A percentile compares a stretch with the other conserved stretches of the same genome.
Evolutionary conservation across 2,329 filamentous ascomycete genomes (phyloP).

Genomic region (Aureobasidium zeae): DNA sequence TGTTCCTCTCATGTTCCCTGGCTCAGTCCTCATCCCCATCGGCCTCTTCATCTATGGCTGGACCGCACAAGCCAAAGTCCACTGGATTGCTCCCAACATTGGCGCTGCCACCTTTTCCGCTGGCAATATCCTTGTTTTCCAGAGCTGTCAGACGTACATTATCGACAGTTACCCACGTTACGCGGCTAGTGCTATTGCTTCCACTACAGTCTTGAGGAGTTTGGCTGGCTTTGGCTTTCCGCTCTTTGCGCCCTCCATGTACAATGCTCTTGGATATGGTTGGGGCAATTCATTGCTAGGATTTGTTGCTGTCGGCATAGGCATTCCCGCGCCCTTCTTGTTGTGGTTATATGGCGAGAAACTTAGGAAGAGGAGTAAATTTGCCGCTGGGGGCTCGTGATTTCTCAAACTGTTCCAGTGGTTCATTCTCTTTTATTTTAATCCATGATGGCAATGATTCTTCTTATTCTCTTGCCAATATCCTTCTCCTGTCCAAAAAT

Average conservation of each 20-base stretch:
- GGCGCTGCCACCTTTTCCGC: conserved; percentile 47
- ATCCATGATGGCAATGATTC: too few relatives aligned
- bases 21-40: conserved; percentile 44
- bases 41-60: conserved; percentile 52
- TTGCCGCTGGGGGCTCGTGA: conserved; percentile 9
- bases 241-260: conserved; percentile 49
- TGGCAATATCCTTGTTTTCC: conserved; percentile 49
- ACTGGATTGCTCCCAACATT: conserved; percentile 54
- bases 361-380: conserved; percentile 22
- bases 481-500: too few relatives aligned
- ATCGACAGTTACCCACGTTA: conserved; percentile 46
- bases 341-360: conserved; percentile 35
- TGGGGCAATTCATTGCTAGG: conserved; percentile 48
- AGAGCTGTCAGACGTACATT: conserved; percentile 53
- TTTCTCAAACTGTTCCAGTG: background rate
- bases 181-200: conserved; percentile 44
- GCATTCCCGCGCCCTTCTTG: conserved; percentile 41
- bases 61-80: conserved; percentile 42
- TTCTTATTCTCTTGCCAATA: too few relatives aligned
- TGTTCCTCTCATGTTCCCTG: conserved; percentile 47
- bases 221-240: conserved; percentile 52
- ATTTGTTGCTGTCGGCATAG: conserved; percentile 45
- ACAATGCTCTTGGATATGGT: conserved; percentile 37
- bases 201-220: conserved; percentile 46
- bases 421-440: too few relatives aligned